Percentiles rank a stretch among this genome's conserved stretches.
Conservation (phyloP, 2,329 filamentous ascomycete genomes). For the Fusarium sp. region DNA sequence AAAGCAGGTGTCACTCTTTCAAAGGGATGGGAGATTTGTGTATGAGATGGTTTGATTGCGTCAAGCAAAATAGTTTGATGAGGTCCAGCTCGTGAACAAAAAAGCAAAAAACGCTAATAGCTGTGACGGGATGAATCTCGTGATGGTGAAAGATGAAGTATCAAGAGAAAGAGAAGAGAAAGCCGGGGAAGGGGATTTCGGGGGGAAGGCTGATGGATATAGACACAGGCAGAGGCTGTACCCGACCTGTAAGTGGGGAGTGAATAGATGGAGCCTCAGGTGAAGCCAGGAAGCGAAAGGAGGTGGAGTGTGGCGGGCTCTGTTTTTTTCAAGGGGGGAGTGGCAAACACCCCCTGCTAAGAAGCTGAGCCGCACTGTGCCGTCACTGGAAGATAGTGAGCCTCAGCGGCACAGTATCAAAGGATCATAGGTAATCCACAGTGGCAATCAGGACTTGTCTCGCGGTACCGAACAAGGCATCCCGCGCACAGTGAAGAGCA, state of each 20-base stretch:
- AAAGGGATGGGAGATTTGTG: not conserved
- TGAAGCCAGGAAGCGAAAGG: constrained; percentile 14
- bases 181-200: constrained; percentile 25
- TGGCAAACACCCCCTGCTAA: not conserved
- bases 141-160: not conserved
- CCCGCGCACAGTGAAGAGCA: constrained; percentile 7
- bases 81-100: constrained; percentile 31
- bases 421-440: constrained; percentile 21
- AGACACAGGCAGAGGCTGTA: constrained; percentile 21
- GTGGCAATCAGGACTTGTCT: constrained; percentile 16
- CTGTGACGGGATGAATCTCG: not conserved
- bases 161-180: not conserved
- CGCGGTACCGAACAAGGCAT: constrained; percentile 20
- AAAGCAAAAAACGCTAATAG: constrained; percentile 4
- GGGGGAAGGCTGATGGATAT: constrained; percentile 36
- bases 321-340: not conserved
- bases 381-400: not conserved
- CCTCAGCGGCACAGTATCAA: constrained; percentile 13
- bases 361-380: constrained; percentile 19
- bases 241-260: constrained; percentile 13
- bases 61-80: constrained; percentile 33
- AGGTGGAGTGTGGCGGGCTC: constrained; percentile 12
- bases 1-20: constrained; percentile 21
- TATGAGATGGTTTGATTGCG: constrained; percentile 23
- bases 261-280: constrained; percentile 32